phyloP scores from a whole-genome alignment of 495 filamentous ascomycete genomes.

The Friedmanniomyces endolithicus region DNA sequence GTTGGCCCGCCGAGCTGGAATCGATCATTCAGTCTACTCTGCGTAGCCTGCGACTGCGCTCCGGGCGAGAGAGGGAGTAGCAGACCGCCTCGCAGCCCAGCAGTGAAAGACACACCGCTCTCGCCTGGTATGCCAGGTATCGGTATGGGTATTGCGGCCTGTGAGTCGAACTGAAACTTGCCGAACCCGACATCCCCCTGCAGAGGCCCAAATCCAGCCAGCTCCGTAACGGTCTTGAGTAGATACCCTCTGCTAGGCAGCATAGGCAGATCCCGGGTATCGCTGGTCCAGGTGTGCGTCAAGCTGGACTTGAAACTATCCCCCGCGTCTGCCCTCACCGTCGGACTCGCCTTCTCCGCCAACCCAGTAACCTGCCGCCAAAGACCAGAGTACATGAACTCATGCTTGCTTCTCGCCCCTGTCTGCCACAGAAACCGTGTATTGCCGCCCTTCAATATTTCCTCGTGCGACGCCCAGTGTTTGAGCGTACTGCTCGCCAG shows the following conservation, averaged over 20 bases:
- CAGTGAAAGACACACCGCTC: conserved; percentile 61
- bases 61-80: conserved; percentile 49
- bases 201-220: conserved; percentile 76
- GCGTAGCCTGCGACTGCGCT: conserved; percentile 38
- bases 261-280: conserved; percentile 66
- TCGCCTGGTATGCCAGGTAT: conserved; percentile 52
- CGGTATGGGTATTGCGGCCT: conserved; percentile 57
- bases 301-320: conserved; percentile 83
- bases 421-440: conserved; percentile 62
- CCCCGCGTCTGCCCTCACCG: conserved; percentile 71
- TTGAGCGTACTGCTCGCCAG: conserved; percentile 73
- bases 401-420: conserved; percentile 49
- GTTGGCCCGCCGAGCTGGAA: conserved; percentile 91
- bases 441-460: conserved; percentile 68
- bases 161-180: conserved; percentile 73
- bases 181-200: conserved; percentile 82
- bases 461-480: conserved; percentile 84
- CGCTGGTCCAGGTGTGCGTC: conserved; percentile 65
- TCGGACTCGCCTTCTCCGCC: conserved; percentile 57
- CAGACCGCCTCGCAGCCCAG: conserved; percentile 51
- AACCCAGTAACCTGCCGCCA: conserved; percentile 86
- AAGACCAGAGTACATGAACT: conserved; percentile 62
- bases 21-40: conserved; percentile 80
- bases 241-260: conserved; percentile 74
- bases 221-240: conserved; percentile 59